A percentile compares a stretch with the other conserved stretches of the same genome.
Conservation (phyloP, 768 basidiomycete genomes). For the Mycena leptocephala region DNA sequence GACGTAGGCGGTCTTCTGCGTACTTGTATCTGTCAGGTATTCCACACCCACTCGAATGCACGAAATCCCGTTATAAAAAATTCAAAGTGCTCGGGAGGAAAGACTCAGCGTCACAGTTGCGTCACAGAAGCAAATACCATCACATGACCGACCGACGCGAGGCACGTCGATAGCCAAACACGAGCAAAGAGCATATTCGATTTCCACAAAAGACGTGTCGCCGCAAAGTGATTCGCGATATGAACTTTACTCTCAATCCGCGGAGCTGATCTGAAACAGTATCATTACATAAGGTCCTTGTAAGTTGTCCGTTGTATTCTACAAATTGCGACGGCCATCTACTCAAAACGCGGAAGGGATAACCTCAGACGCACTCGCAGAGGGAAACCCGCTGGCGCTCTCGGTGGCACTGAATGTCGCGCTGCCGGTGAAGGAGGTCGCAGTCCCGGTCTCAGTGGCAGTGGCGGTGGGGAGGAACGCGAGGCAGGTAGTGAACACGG, state of each 20-base stretch:
- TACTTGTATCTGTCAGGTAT: no score
- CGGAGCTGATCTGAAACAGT: no score
- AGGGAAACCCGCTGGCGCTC: background rate
- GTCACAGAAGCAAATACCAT: background rate
- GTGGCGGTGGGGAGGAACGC: background rate
- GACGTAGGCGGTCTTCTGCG: no score
- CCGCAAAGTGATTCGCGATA: no score
- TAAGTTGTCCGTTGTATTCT: background rate
- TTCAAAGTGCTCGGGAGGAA: no score
- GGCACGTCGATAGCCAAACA: no score
- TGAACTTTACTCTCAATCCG: no score
- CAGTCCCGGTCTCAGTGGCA: background rate
- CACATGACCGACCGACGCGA: no score
- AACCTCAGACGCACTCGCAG: background rate
- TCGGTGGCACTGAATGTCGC: background rate
- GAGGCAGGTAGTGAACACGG: slow-evolving; percentile 9
- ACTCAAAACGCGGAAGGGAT: background rate
- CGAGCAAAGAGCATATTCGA: no score
- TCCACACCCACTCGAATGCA: no score
- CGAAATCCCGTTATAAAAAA: no score
- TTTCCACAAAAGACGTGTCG: no score
- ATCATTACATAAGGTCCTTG: background rate
- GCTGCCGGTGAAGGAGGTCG: background rate
- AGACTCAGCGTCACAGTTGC: background rate
- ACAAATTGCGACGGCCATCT: background rate